Conservation (phyloP, 208 protist genomes). For the Acanthamoeba lenticulata region DNA sequence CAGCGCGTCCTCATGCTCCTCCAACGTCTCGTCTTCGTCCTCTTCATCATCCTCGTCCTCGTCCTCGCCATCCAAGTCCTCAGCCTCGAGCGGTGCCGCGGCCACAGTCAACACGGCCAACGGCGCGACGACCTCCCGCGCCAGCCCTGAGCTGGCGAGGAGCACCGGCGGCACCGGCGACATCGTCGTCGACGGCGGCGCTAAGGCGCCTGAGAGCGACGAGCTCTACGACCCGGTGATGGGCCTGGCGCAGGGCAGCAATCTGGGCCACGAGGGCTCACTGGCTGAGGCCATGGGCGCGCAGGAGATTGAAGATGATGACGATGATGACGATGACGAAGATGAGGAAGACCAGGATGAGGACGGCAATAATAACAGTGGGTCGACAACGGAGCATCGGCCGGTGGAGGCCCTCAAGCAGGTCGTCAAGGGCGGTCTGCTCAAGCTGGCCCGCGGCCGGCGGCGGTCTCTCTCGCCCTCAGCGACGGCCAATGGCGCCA, state of each 20-base stretch:
- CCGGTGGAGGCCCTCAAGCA: neutral
- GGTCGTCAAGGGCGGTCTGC: neutral
- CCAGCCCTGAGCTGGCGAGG: no score
- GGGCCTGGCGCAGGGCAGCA: no score
- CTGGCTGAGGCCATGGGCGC: neutral
- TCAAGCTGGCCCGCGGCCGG: neutral
- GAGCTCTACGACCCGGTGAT: no score
- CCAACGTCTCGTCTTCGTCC: no score
- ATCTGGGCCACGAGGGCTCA: neutral
- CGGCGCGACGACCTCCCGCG: no score
- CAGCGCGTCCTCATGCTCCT: neutral
- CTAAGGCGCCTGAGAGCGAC: no score
- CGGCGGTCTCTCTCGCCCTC: neutral
- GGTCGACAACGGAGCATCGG: neutral
- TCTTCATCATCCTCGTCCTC: no score
- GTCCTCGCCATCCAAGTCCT: no score
- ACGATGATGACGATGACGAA: neutral
- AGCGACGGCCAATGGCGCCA: neutral
- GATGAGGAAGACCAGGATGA: neutral
- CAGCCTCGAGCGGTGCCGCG: no score
- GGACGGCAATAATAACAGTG: neutral
- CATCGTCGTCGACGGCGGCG: no score
- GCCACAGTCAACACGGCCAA: no score
- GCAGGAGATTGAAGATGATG: neutral
- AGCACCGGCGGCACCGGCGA: no score